Percentiles rank a stretch among this genome's conserved stretches.
These are phyloP conservation scores for Pseudomassariella vexata DNA, from an alignment of 2,329 filamentous ascomycete genomes.

Conservation along the genomic window DNA sequence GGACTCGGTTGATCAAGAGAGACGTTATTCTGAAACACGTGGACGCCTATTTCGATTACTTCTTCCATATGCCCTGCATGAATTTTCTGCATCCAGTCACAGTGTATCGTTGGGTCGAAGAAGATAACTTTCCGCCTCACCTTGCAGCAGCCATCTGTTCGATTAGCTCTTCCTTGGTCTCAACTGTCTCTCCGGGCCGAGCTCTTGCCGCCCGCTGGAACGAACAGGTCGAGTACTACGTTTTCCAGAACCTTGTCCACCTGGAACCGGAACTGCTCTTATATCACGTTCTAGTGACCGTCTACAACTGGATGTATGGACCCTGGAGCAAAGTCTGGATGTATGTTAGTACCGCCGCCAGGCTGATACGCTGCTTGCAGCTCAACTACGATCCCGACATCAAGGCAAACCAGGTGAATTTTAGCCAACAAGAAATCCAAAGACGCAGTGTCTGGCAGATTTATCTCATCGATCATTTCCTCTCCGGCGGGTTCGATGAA, in stretches of 20 bases:
- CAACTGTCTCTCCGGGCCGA: constrained; percentile 23
- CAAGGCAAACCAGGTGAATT: constrained; percentile 1
- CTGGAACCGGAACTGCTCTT: constrained; percentile 6
- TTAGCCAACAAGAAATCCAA: constrained; percentile 4
- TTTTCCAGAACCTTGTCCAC: constrained; percentile 32
- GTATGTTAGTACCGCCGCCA: constrained; percentile 7
- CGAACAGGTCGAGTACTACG: constrained; percentile 31
- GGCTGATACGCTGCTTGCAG: constrained; percentile 8
- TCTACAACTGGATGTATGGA: constrained; percentile 9
- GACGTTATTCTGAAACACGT: constrained; percentile 30
- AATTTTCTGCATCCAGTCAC: constrained; percentile 30
- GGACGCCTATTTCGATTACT: constrained; percentile 31
- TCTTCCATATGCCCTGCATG: constrained; percentile 32
- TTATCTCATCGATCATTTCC: constrained; percentile 9
- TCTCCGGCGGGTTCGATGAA: constrained; percentile 8
- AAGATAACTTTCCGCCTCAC: constrained; percentile 27
- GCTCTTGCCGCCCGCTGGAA: constrained; percentile 32
- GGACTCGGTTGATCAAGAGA: constrained; percentile 27
- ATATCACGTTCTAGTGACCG: constrained; percentile 5
- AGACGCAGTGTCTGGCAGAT: constrained; percentile 9
- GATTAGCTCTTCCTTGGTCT: constrained; percentile 29
- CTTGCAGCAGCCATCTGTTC: constrained; percentile 33
- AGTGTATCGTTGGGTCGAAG: constrained; percentile 28
- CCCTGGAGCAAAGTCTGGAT: constrained; percentile 10
- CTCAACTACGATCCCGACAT: constrained; percentile 9